phyloP scores from a whole-genome alignment of 768 basidiomycete species.

The Hypholoma sublateritium region DNA sequence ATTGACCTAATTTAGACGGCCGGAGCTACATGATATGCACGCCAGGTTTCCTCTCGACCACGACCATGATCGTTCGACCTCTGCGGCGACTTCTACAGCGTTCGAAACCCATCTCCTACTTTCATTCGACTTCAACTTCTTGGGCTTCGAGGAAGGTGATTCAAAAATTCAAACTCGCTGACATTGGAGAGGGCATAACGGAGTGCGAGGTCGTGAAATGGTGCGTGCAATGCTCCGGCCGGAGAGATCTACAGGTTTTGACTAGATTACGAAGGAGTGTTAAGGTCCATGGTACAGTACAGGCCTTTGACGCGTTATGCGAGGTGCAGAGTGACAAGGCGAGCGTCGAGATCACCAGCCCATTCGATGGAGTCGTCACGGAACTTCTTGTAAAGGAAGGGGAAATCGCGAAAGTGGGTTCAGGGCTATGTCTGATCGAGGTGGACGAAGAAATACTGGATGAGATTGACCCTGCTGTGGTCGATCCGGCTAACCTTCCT shows the following conservation, averaged over 20 bases:
- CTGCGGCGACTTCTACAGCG: slow-evolving; percentile 32
- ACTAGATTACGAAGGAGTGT: slow-evolving; percentile 53
- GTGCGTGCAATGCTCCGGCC: slow-evolving; percentile 45
- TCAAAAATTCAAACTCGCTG: slow-evolving; percentile 74
- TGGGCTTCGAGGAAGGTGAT: slow-evolving; percentile 36
- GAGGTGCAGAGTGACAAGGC: slow-evolving; percentile 92
- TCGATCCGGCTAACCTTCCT: slow-evolving; percentile 12
- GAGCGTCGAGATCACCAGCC: slow-evolving; percentile 87
- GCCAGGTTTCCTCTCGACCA: slow-evolving; percentile 13
- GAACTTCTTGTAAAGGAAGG: slow-evolving; percentile 78
- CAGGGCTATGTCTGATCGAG: slow-evolving; percentile 76
- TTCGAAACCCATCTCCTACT: slow-evolving; percentile 24
- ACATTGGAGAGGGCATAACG: slow-evolving; percentile 90
- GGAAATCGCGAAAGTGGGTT: slow-evolving; percentile 81
- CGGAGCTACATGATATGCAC: not conserved
- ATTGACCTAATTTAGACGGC: not conserved
- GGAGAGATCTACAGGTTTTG: slow-evolving; percentile 14
- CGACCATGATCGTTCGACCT: slow-evolving; percentile 35
- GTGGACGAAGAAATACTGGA: slow-evolving; percentile 58
- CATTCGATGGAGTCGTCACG: slow-evolving; percentile 74
- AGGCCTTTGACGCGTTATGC: slow-evolving; percentile 72
- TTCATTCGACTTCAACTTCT: slow-evolving; percentile 30
- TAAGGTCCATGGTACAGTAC: slow-evolving; percentile 46
- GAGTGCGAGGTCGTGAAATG: slow-evolving; percentile 90
- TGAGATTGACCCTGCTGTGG: slow-evolving; percentile 16